Conservation (phyloP, 1,284 basidiomycete species). For the Cutaneotrichosporon sp. region DNA sequence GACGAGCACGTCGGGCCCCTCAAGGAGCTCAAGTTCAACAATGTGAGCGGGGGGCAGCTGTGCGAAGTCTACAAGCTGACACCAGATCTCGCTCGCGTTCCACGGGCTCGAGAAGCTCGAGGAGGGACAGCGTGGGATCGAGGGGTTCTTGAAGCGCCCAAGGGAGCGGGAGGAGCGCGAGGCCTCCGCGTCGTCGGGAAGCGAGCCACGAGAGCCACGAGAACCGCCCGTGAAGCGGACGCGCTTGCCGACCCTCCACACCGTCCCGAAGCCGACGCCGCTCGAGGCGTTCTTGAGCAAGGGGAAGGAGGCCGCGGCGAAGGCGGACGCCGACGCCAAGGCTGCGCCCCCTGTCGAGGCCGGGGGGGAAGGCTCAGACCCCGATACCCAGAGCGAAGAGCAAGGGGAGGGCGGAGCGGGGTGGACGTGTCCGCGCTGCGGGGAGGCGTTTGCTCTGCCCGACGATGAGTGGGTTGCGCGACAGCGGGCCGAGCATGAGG, state of each 20-base stretch:
- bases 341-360: background rate
- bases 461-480: constrained; percentile 37
- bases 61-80: background rate
- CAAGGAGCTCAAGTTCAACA: constrained; percentile 65
- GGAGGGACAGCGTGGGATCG: constrained; percentile 79
- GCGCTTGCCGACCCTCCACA: constrained; percentile 34
- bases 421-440: constrained; percentile 34
- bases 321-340: background rate
- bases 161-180: background rate
- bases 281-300: constrained; percentile 35
- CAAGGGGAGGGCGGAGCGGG: background rate
- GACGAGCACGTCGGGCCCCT: constrained; percentile 71
- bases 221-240: constrained; percentile 34
- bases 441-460: constrained; percentile 18
- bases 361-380: background rate
- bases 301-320: constrained; percentile 1
- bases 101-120: constrained; percentile 78
- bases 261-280: constrained; percentile 25
- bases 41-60: constrained; percentile 53
- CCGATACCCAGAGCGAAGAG: background rate
- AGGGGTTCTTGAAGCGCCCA: constrained; percentile 67
- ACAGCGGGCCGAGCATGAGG: constrained; percentile 72
- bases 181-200: constrained; percentile 1
- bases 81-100: constrained; percentile 70
- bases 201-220: too few species aligned